phyloP scores from a whole-genome alignment of 345 rosid species.

The Eutrema yunnanense region DNA sequence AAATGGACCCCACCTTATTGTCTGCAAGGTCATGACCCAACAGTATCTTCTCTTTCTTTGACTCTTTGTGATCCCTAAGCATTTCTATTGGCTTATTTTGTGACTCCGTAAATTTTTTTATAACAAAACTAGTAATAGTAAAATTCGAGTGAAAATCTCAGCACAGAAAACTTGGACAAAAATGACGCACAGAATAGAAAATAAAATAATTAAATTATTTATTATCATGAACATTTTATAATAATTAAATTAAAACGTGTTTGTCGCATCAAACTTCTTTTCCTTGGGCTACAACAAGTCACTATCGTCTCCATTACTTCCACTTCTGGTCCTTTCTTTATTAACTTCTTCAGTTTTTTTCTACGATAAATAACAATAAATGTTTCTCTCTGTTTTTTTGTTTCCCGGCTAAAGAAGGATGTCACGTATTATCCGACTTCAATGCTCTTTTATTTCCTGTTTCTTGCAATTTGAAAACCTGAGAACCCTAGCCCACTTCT shows the following conservation, averaged over 20 bases:
- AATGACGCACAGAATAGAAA: conserved; percentile 6
- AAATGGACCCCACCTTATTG: conserved; percentile 10
- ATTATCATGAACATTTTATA: not conserved
- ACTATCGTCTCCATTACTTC: conserved; percentile 32
- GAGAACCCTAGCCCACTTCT: conserved; percentile 27
- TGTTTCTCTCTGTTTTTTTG: conserved; percentile 16
- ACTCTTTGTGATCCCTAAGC: conserved; percentile 25
- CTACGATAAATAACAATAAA: conserved; percentile 16
- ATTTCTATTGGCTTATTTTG: not conserved
- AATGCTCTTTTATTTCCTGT: conserved; percentile 42
- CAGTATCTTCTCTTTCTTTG: conserved; percentile 28
- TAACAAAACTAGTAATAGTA: conserved; percentile 4
- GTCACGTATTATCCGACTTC: conserved; percentile 41
- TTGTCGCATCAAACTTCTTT: conserved; percentile 21
- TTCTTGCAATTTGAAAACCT: conserved; percentile 14
- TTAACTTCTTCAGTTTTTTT: not conserved
- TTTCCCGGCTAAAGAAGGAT: conserved; percentile 22
- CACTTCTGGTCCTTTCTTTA: conserved; percentile 22
- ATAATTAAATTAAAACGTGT: conserved; percentile 15
- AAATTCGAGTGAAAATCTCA: conserved; percentile 6
- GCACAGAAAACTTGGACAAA: conserved; percentile 26
- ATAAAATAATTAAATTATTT: not conserved
- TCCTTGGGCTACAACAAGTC: conserved; percentile 25
- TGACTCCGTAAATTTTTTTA: not conserved
- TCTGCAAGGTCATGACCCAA: conserved; percentile 12